Evolutionary conservation across 2,329 filamentous ascomycete species (phyloP).

Genomic region (Cladophialophora yegresii): DNA sequence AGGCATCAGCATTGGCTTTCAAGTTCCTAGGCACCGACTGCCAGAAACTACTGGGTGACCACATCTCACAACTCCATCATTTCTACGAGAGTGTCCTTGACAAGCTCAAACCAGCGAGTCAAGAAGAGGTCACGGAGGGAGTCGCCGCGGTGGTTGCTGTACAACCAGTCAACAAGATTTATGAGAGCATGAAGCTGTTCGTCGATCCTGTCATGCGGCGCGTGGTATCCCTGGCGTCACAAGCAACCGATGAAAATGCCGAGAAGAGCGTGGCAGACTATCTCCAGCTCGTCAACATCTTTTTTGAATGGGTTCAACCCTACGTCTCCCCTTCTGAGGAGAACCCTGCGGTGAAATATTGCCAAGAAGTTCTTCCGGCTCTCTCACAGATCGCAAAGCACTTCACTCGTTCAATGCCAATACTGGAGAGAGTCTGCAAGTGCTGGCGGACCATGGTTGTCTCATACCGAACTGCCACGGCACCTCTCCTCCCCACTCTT

Average conservation of each 20-base stretch:
- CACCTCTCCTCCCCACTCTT: conserved; percentile 78
- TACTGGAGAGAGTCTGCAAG: conserved; percentile 88
- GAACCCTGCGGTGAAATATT: conserved; percentile 94
- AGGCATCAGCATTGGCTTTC: conserved; percentile 88
- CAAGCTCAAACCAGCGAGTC: conserved; percentile 78
- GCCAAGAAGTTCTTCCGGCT: conserved; percentile 88
- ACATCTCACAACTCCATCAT: conserved; percentile 81
- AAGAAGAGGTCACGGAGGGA: conserved; percentile 95
- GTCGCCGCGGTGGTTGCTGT: conserved; percentile 88
- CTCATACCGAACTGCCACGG: conserved; percentile 86
- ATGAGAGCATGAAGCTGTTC: conserved; percentile 84
- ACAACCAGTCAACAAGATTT: conserved; percentile 77
- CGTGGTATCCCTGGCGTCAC: conserved; percentile 82
- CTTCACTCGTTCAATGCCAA: conserved; percentile 81
- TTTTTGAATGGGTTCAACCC: conserved; percentile 76
- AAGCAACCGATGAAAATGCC: conserved; percentile 76
- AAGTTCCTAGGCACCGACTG: conserved; percentile 98
- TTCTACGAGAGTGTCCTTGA: conserved; percentile 92
- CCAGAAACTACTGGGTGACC: conserved; percentile 77
- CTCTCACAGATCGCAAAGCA: conserved; percentile 83
- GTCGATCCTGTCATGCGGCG: conserved; percentile 86
- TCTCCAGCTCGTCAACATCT: conserved; percentile 86
- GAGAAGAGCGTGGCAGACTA: conserved; percentile 89
- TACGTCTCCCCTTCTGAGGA: conserved; percentile 70
- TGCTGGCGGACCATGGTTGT: conserved; percentile 98